Conservation (phyloP, 805 yeast species). For the Metschnikowia baotianmanensis region DNA sequence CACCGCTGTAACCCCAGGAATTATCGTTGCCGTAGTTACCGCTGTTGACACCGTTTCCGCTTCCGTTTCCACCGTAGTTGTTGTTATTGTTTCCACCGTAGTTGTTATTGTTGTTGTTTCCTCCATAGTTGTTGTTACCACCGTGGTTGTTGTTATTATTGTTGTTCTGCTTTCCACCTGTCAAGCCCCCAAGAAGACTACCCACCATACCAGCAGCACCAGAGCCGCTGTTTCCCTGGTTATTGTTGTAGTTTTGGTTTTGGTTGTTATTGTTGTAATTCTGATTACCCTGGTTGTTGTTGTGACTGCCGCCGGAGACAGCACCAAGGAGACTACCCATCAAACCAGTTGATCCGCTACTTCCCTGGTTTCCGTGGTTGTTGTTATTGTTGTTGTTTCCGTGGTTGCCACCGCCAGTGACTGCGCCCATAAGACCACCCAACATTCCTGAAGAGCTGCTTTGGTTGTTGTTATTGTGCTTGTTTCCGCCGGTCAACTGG, state of each 20-base stretch:
- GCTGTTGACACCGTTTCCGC: conserved; percentile 6
- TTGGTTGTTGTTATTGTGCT: conserved; percentile 20
- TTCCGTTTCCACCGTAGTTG: conserved; percentile 6
- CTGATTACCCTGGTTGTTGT: conserved; percentile 6
- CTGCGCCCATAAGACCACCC: conserved; percentile 16
- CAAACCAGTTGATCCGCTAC: conserved; percentile 28
- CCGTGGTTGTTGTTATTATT: conserved; percentile 8
- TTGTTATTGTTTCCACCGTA: conserved; percentile 10
- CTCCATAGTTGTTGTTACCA: conserved; percentile 9
- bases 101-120: conserved; percentile 6
- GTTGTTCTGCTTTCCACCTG: conserved; percentile 32
- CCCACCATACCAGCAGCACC: conserved; percentile 13
- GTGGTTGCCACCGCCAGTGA: conserved; percentile 13
- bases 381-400: conserved; percentile 21
- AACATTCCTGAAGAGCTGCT: conserved; percentile 8
- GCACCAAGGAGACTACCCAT: conserved; percentile 26
- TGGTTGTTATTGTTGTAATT: conserved; percentile 7
- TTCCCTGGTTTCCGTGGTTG: conserved; percentile 26
- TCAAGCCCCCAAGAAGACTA: neutral
- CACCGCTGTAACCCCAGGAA: conserved; percentile 14
- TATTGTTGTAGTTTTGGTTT: conserved; percentile 1
- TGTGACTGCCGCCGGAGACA: conserved; percentile 14
- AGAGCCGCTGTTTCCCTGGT: conserved; percentile 32
- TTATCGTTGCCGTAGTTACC: conserved; percentile 9
- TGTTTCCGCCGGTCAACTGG: conserved; percentile 19